Conservation (phyloP, 2,329 filamentous ascomycete species). For the Neonectria magnoliae region DNA sequence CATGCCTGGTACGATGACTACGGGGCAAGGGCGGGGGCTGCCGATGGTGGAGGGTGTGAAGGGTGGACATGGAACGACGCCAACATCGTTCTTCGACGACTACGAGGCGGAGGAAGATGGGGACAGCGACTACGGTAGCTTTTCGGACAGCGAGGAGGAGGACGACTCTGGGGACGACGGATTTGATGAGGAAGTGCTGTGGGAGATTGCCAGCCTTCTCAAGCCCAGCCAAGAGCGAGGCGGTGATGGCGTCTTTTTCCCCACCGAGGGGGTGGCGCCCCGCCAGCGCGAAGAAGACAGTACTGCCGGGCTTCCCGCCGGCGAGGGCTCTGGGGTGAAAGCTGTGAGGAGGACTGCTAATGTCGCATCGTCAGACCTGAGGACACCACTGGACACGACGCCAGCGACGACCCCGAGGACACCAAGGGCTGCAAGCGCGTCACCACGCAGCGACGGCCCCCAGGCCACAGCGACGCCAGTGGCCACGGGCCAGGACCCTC, state of each 20-base stretch:
- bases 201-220: slow-evolving; percentile 71
- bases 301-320: slow-evolving; percentile 28
- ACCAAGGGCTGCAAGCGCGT: slow-evolving; percentile 12
- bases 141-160: slow-evolving; percentile 44
- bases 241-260: slow-evolving; percentile 52
- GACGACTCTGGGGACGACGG: slow-evolving; percentile 56
- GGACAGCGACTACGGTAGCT: slow-evolving; percentile 41
- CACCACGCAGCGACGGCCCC: slow-evolving; percentile 28
- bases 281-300: slow-evolving; percentile 29
- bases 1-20: slow-evolving; percentile 63
- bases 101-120: slow-evolving; percentile 64
- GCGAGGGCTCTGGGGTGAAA: slow-evolving; percentile 16
- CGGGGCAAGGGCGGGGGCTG: slow-evolving; percentile 9
- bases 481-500: slow-evolving; percentile 37
- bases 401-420: not conserved
- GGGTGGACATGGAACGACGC: slow-evolving; percentile 49
- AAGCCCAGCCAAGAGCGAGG: slow-evolving; percentile 63
- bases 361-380: slow-evolving; percentile 28
- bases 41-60: slow-evolving; percentile 20
- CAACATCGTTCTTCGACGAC: slow-evolving; percentile 68
- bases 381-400: not conserved
- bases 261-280: slow-evolving; percentile 20
- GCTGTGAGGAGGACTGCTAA: slow-evolving; percentile 33
- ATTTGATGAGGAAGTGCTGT: slow-evolving; percentile 70
- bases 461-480: slow-evolving; percentile 34